Percentiles rank a stretch among this genome's conserved stretches.
Conservation (phyloP, 192 early-diverging fungal species). For the Gigaspora rosea region DNA sequence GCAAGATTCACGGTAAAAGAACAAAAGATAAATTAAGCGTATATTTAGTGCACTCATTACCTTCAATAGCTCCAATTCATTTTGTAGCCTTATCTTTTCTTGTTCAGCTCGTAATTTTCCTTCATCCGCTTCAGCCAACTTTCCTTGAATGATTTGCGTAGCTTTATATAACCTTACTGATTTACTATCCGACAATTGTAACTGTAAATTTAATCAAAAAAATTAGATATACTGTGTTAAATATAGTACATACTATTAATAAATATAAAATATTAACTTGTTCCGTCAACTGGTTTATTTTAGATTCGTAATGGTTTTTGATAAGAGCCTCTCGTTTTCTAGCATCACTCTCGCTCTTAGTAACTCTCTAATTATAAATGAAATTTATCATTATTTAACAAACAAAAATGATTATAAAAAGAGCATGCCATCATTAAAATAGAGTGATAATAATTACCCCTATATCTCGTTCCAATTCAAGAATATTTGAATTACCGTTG, state of each 20-base stretch:
- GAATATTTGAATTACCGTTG: conserved; percentile 2
- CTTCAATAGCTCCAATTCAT: background rate
- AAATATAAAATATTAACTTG: conserved; percentile 21
- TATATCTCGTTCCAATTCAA: background rate
- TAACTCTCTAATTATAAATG: background rate
- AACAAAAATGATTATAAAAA: background rate
- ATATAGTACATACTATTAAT: too few species aligned
- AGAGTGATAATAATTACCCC: background rate
- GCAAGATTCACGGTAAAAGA: too few species aligned
- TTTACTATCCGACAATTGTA: conserved; percentile 25
- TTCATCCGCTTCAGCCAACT: background rate
- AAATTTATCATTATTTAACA: background rate
- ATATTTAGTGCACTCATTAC: background rate
- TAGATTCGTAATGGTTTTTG: conserved; percentile 49
- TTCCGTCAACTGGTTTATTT: conserved; percentile 45
- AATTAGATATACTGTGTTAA: background rate
- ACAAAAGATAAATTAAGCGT: too few species aligned
- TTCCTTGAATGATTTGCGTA: conserved; percentile 16
- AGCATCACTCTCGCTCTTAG: conserved; percentile 17
- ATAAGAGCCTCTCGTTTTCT: conserved; percentile 39
- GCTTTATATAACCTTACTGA: conserved; percentile 8
- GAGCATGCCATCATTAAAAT: background rate
- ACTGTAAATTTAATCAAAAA: conserved; percentile 2
- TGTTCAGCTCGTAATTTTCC: background rate
- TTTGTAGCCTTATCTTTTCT: conserved; percentile 19